Evolutionary conservation across 192 early-diverging fungal genomes (phyloP), one percentile per base, ranked within the genome.

Genomic region (Geranomyces variabilis): DNA sequence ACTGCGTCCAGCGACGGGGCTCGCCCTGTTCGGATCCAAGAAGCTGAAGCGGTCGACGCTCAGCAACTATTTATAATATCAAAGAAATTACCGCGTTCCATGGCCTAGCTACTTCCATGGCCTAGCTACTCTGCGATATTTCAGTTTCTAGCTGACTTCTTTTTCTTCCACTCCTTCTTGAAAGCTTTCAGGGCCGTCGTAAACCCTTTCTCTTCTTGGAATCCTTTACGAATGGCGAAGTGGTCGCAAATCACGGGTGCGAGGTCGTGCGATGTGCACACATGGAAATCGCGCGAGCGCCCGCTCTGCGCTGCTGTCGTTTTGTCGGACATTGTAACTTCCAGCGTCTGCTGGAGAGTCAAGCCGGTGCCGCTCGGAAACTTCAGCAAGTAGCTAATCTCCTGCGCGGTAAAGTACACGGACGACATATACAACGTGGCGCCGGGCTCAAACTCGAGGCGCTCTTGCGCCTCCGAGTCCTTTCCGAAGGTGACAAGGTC

Each of bases 231-330:
- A 59, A 70, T 60, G 15, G 33, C 44, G 31, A 60, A 60, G 17
- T 60, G 30, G 13, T 41, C n/a, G 24, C 31, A 17, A 19, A 70
- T 41, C 14, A 58, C 19, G 0, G 68, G 68, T 34, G 68, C 68
- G 6, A 70, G 57, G 43, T 70, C 68, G 51, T 70, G 68, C 31
- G 68, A 70, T 21, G 56, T 70, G 34, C 68, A 70, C 19, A 70
- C 48, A 29, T 59, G 28, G 44, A 44, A 70, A 46, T 70, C 68
- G 24, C 34, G 26, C 56, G 68, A 70, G 10, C 9, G 47, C 26
- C 68, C 68, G 1, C 21, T 26, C 4, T 41, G 15, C 19, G 30
- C 26, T 45, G 47, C 48, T 15, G 28, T 34, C 31, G 43, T 24
- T 60, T 70, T 70, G 17, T 70, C 31, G 15, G 47, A 22, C 68